Evolutionary conservation across 768 basidiomycete species (phyloP), one percentile per base, ranked within the genome.

Genomic region (Xanthoconium stramineum): DNA sequence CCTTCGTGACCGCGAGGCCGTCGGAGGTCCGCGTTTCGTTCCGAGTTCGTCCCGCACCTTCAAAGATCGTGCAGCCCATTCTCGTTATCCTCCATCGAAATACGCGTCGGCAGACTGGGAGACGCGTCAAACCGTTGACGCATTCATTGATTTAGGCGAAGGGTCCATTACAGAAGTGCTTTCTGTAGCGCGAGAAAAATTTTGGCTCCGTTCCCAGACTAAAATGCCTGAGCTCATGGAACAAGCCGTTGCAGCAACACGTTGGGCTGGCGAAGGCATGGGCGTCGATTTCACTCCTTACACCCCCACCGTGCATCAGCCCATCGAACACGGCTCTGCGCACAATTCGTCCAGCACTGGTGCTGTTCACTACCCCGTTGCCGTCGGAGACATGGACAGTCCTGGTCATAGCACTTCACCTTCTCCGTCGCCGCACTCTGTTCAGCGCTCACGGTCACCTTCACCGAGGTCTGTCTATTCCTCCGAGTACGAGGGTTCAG

Each of bases 81-180:
- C 68, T 20, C 69, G 71, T 19, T 58, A 62, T 40, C 69, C 55
- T 37, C 73, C 55, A 1, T 52, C 58, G 30, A 72, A 67, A 59
- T 71, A 69, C 56, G 62, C 60, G 59, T 62, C 70, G 39, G 62
- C 65, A 1, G 87, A 89, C 61, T 86, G 84, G 85, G 86, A 88
- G 67, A 82, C 82, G 45, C 78, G 85, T 43, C 83, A 84, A 61
- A 77, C 78, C 10, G 77, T 91, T 13, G 86, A 87, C 50, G 79
- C 79, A n/a, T 91, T 88, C 71, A 70, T 90, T 38, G 88, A 90
- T 54, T 74, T 87, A 28, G 87, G 80, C 3, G 89, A 91, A 59
- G 89, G 89, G 20, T 80, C 76, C 7, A 80, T 91, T 56, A 61
- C 66, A 43, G 84, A 88, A 45, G 83, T 90, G 20, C 66, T 89